These are phyloP conservation scores for Talaromyces verruculosus DNA, from an alignment of 2,329 filamentous ascomycete species.

Conservation along the genomic window DNA sequence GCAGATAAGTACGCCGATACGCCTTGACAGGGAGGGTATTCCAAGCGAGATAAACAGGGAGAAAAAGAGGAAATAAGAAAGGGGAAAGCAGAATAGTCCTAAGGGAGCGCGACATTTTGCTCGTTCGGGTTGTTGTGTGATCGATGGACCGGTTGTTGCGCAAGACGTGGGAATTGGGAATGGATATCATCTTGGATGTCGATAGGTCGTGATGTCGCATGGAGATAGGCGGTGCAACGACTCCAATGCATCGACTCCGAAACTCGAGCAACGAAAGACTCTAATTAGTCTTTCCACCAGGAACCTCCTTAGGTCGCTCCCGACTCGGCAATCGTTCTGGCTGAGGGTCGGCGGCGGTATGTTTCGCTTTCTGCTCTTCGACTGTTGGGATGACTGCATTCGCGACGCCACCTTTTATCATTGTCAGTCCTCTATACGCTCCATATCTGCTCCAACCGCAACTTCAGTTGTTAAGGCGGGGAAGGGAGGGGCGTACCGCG, in stretches of 20 bases:
- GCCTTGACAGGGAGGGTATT: slow-evolving; percentile 17
- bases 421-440: not conserved
- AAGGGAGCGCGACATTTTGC: no score
- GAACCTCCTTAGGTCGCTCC: slow-evolving; percentile 31
- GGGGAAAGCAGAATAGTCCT: no score
- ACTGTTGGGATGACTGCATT: slow-evolving; percentile 36
- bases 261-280: not conserved
- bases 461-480: not conserved
- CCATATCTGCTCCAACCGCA: not conserved
- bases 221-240: no score
- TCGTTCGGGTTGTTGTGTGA: no score
- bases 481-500: slow-evolving; percentile 37
- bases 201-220: not conserved
- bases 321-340: slow-evolving; percentile 27
- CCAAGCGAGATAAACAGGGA: slow-evolving; percentile 6
- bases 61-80: not conserved
- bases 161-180: not conserved
- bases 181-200: not conserved
- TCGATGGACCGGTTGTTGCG: no score
- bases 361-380: slow-evolving; percentile 21
- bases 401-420: slow-evolving; percentile 35
- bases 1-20: slow-evolving; percentile 4
- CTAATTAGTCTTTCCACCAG: slow-evolving; percentile 18
- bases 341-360: slow-evolving; percentile 11
- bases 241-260: not conserved